Evolutionary conservation across 495 filamentous ascomycete species (phyloP).

Genomic region (Penicillium odoratum): DNA sequence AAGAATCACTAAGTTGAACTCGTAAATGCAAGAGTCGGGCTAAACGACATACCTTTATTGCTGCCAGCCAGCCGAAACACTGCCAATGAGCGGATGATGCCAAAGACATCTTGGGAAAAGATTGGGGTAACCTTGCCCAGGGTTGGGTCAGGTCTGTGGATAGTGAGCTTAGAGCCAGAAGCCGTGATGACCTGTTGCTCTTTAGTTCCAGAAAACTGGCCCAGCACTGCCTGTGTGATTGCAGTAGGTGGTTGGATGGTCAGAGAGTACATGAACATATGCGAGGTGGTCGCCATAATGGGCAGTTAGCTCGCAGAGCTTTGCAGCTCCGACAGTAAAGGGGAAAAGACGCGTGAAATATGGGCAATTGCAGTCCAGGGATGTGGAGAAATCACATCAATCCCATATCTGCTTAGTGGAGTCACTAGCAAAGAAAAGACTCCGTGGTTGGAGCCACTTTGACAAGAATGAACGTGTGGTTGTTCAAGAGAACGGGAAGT

Average conservation of each 20-base stretch:
- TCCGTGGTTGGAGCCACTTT: slow-evolving; percentile 12
- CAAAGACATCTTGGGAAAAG: slow-evolving; percentile 90
- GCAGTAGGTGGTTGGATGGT: slow-evolving; percentile 90
- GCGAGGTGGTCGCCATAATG: slow-evolving; percentile 94
- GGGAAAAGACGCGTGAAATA: not conserved
- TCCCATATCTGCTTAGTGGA: slow-evolving; percentile 44
- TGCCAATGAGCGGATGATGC: slow-evolving; percentile 84
- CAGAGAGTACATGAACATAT: slow-evolving; percentile 96
- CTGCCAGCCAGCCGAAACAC: slow-evolving; percentile 90
- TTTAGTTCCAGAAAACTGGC: slow-evolving; percentile 91
- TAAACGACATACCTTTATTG: slow-evolving; percentile 82
- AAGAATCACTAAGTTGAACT: slow-evolving; percentile 93
- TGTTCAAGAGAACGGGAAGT: slow-evolving; percentile 1
- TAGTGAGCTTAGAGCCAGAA: slow-evolving; percentile 83
- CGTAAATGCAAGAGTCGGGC: slow-evolving; percentile 44
- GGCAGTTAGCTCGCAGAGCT: slow-evolving; percentile 24
- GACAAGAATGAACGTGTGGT: slow-evolving; percentile 1
- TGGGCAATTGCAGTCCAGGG: slow-evolving; percentile 36
- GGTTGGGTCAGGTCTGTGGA: slow-evolving; percentile 81
- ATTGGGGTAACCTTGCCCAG: slow-evolving; percentile 83
- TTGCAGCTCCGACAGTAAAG: not conserved
- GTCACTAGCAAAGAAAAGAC: slow-evolving; percentile 13
- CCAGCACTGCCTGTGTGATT: slow-evolving; percentile 84
- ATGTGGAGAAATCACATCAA: slow-evolving; percentile 31
- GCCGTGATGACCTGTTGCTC: slow-evolving; percentile 97